These are phyloP conservation scores for Tricladium varicosporioides DNA, from an alignment of 2,329 filamentous ascomycete genomes.

Conservation along the genomic window DNA sequence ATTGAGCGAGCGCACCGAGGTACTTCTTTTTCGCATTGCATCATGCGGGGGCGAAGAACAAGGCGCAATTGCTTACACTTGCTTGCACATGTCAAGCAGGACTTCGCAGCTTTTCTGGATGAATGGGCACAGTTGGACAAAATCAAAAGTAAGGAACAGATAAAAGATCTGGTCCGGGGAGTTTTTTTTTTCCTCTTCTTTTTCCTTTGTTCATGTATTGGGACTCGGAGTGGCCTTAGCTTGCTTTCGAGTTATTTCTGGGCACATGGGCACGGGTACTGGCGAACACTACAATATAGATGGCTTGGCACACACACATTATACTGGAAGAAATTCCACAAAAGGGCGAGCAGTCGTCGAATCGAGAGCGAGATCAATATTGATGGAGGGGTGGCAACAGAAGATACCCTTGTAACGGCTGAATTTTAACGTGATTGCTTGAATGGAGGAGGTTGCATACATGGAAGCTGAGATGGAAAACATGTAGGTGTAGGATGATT, in stretches of 20 bases:
- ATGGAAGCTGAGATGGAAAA: not conserved
- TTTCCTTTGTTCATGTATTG: not conserved
- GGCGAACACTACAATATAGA: not conserved
- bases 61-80: not conserved
- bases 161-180: not conserved
- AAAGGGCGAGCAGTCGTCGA: not conserved
- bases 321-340: not conserved
- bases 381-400: not conserved
- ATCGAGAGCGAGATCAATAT: too few species aligned
- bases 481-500: not conserved
- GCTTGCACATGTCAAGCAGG: not conserved
- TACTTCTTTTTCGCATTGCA: not conserved
- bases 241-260: not conserved
- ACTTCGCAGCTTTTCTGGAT: not conserved
- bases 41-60: not conserved
- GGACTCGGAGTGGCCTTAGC: not conserved
- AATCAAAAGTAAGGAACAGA: not conserved
- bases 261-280: not conserved
- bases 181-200: not conserved
- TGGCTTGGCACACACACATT: not conserved
- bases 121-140: not conserved
- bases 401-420: not conserved
- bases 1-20: conserved; percentile 21
- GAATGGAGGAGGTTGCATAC: not conserved
- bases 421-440: not conserved